phyloP scores from a whole-genome alignment of 2,329 filamentous ascomycete genomes.

The Penicillium sumatraense region DNA sequence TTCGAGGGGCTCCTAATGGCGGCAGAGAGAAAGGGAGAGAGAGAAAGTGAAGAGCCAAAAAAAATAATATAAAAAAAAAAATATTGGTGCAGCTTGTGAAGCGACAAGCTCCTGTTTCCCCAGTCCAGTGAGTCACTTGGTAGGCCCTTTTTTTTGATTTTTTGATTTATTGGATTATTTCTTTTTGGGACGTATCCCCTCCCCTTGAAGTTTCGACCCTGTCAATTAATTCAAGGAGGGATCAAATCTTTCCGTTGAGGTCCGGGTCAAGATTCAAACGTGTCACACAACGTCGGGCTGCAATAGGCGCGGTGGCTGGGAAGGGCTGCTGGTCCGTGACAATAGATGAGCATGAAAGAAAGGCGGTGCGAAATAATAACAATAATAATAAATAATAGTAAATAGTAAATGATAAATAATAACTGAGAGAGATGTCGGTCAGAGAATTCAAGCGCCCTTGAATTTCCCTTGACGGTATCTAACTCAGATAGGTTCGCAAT shows the following conservation, averaged over 20 bases:
- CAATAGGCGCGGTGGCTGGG: slow-evolving; percentile 30
- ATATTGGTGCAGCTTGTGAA: not conserved
- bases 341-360: slow-evolving; percentile 19
- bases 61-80: slow-evolving; percentile 6
- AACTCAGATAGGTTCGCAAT: not conserved
- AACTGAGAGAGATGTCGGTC: slow-evolving; percentile 14
- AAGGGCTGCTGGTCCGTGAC: slow-evolving; percentile 24
- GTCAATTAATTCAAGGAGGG: slow-evolving; percentile 2
- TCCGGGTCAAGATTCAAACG: slow-evolving; percentile 16
- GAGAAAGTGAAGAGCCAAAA: slow-evolving; percentile 3
- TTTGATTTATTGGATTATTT: no score
- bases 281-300: slow-evolving; percentile 30
- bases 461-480: not conserved
- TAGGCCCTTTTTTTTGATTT: no score
- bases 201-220: not conserved
- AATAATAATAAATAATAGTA: no score
- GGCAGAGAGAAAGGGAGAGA: no score
- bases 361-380: slow-evolving; percentile 24
- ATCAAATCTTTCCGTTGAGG: slow-evolving; percentile 7
- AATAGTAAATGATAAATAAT: no score
- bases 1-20: slow-evolving; percentile 1
- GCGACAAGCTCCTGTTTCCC: not conserved
- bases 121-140: not conserved
- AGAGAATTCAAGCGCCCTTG: not conserved
- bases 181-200: not conserved